Base-by-base conservation (phyloP, 2,329 filamentous ascomycete genomes). In the Aspergillus sergii region DNA sequence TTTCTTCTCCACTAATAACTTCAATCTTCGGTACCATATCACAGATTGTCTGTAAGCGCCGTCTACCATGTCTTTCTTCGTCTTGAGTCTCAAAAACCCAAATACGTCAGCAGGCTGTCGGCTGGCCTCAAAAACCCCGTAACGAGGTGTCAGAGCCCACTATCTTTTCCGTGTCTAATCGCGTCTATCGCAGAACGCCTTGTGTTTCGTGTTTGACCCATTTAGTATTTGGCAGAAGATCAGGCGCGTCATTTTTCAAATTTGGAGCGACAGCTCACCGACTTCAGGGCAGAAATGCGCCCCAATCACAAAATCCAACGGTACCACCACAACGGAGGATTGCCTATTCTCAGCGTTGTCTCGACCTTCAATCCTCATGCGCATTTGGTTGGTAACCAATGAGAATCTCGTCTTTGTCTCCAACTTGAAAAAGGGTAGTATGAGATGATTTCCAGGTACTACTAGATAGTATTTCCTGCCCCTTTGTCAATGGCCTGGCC, bases 1-100 rank as follows among this genome's bases (percentile, higher is more conserved):
- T 30, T 54, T 10, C 12, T 34, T 14, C 21, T 28, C 19, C 36
- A 32, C 60, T 56, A 46, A 26, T 48, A 43, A 32, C 23, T 4
- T 19, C 14, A 59, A 54, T 59, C 46, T 59, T 62, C 53, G 68
- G 63, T 67, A 68, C 61, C 66, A 66, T 68, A 67, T 68, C 65
- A 64, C 26, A 43, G 30, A 45, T 48, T 45, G 21, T 61, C 62
- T 53, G 57, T 69, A 69, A 63, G 64, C 66, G 66, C 67, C 58
- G 45, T 57, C 28, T 43, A 48, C 45, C 62, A 28, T 58, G 45
- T 36, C 34, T 36, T 36, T 10, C 12, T 46, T 19, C 30, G 39
- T 39, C 58, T n/a, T 55, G 5, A 21, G 41, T 10, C 32, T 36
- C 34, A 16, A 51, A 39, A 30, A 21, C 7, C 28, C 26, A 30